Conservation (phyloP, 2,329 filamentous ascomycete species). For the Aphanocladium album region DNA sequence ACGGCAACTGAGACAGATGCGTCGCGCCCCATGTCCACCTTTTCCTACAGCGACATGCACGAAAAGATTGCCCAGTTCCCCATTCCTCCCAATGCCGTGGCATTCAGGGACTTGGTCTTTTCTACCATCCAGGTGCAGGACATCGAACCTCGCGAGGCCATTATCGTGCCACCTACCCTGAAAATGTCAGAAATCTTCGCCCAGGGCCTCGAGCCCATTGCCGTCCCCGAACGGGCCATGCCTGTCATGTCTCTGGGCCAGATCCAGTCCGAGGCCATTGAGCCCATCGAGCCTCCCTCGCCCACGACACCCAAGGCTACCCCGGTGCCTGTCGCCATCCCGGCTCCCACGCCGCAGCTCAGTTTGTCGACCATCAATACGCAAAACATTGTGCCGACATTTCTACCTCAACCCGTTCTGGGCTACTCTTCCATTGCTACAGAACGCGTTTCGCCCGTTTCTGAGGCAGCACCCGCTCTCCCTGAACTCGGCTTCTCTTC, state of each 20-base stretch:
- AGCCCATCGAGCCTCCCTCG: constrained; percentile 23
- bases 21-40: constrained; percentile 41
- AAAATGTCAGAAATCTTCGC: constrained; percentile 23
- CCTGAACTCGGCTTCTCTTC: constrained; percentile 26
- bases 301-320: constrained; percentile 18
- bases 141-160: constrained; percentile 34
- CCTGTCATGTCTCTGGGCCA: constrained; percentile 23
- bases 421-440: constrained; percentile 8
- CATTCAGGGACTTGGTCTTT: constrained; percentile 34
- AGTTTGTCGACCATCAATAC: constrained; percentile 25
- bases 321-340: constrained; percentile 6
- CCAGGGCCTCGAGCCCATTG: constrained; percentile 25
- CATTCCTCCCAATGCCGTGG: constrained; percentile 43
- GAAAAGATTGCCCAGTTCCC: constrained; percentile 51
- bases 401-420: constrained; percentile 26
- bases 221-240: constrained; percentile 19
- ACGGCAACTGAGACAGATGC: constrained; percentile 20
- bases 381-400: constrained; percentile 22
- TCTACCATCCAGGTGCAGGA: constrained; percentile 41
- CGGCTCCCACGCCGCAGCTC: constrained; percentile 20
- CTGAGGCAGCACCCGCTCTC: constrained; percentile 21
- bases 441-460: constrained; percentile 21
- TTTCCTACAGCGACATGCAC: constrained; percentile 51
- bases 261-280: constrained; percentile 25
- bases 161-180: constrained; percentile 20